Conservation (phyloP, 192 early-diverging fungal species). For the Backusella liffmaniae region DNA sequence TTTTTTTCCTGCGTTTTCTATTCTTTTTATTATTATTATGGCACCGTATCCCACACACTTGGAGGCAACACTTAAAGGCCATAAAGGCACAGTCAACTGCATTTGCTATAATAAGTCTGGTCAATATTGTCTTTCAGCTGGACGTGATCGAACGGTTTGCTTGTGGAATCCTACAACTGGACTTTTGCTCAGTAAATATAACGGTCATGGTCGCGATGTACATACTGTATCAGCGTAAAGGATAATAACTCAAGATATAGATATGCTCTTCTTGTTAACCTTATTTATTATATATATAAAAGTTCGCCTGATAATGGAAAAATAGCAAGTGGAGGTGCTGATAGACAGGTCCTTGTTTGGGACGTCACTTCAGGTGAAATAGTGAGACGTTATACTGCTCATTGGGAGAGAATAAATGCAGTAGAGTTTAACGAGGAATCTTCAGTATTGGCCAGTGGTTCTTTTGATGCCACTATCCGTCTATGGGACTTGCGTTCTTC, state of each 20-base stretch:
- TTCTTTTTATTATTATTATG: not conserved
- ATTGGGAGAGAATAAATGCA: conserved; percentile 81
- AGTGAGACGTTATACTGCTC: conserved; percentile 74
- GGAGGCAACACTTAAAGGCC: conserved; percentile 49
- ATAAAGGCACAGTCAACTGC: conserved; percentile 70
- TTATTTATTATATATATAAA: not conserved
- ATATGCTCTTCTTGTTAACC: not conserved
- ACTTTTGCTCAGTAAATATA: conserved; percentile 71
- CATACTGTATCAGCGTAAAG: conserved; percentile 66
- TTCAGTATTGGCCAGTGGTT: conserved; percentile 78
- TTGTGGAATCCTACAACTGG: conserved; percentile 72
- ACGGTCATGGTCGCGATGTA: conserved; percentile 86
- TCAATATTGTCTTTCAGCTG: conserved; percentile 81
- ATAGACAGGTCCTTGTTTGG: conserved; percentile 83
- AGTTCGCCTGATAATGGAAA: conserved; percentile 59
- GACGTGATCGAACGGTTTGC: conserved; percentile 67
- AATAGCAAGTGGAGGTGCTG: conserved; percentile 80
- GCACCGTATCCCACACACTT: conserved; percentile 28
- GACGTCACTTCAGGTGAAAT: conserved; percentile 76
- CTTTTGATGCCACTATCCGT: conserved; percentile 69
- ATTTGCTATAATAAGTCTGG: conserved; percentile 69
- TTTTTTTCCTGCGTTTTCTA: not conserved
- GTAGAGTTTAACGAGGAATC: conserved; percentile 79
- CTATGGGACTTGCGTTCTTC: conserved; percentile 73
- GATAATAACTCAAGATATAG: not conserved